Evolutionary conservation across 495 filamentous ascomycete species (phyloP), one percentile per base, ranked within the genome.

Genomic region (Penicillium desertorum): DNA sequence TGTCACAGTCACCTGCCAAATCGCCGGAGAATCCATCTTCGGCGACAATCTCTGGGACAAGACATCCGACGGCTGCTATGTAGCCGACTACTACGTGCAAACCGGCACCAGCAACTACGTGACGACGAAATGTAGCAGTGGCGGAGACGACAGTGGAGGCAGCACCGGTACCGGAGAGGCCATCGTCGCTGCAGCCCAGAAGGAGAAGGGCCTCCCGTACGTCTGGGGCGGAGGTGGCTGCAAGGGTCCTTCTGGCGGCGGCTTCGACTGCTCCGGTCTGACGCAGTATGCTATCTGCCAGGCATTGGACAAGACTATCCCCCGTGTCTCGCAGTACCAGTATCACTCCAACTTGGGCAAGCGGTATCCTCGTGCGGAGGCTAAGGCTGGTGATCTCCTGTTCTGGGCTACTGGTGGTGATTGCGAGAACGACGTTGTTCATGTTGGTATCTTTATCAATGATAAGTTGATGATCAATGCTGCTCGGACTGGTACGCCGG

Each of bases 31-130:
- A 25, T 23, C 43, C 3, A 25, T 63, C 43, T 56, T 29, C 2
- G 61, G 61, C 16, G 53, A 63, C 27, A 30, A 52, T n/a, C 48
- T 63, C 43, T 63, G 61, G 61, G 61, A 60, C 48, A 63, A 63
- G 22, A 63, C 61, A 16, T 54, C 61, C 5, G 61, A 60, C 37
- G 47, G 47, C 43, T 63, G 61, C 47, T 63, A 63, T 23, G 61
- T 63, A 30, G 49, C 52, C 16, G 61, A 63, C 49, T 60, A 63
- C 53, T 63, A 60, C 27, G 57, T 63, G 30, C 60, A 63, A 30
- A 63, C 61, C 47, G 61, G 61, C 27, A 57, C 10, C 5, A 57
- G 43, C 41, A 10, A 37, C 52, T 59, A 59, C 34, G 60, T 62
- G 7, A 59, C 60, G 11, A 43, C 51, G 22, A 50, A 50, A 20